Conservation (phyloP, 345 rosid species). For the Leavenworthia alabamica region DNA sequence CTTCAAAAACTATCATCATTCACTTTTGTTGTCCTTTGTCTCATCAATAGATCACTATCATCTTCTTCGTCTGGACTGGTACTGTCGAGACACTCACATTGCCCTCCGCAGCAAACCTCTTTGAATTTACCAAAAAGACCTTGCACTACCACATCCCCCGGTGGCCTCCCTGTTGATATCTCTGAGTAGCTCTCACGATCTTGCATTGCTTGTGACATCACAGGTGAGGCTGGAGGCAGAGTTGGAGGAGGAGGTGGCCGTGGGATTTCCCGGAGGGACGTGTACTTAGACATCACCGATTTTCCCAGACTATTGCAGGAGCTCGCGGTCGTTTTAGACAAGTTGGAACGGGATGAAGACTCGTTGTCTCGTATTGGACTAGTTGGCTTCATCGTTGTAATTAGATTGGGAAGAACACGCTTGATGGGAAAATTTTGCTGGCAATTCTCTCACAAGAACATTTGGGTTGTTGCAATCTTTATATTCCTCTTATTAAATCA, state of each 20-base stretch:
- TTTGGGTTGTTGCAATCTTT: conserved; percentile 33
- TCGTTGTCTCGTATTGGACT: conserved; percentile 1
- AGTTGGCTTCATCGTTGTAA: neutral
- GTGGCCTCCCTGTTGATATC: conserved; percentile 35
- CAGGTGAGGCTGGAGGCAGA: conserved; percentile 26
- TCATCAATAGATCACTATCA: conserved; percentile 1
- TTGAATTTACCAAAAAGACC: conserved; percentile 3
- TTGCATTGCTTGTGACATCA: conserved; percentile 4
- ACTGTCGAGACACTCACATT: conserved; percentile 4
- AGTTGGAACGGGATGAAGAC: conserved; percentile 27
- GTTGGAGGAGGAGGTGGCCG: neutral
- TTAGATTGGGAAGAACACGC: conserved; percentile 31
- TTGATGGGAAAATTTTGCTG: conserved; percentile 24
- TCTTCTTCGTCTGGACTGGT: neutral
- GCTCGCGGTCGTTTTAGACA: neutral
- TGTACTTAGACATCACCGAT: neutral
- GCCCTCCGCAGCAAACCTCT: conserved; percentile 2
- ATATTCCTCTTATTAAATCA: neutral
- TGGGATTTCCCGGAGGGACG: conserved; percentile 1
- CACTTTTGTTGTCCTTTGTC: neutral
- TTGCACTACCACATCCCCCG: neutral
- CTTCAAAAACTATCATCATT: neutral
- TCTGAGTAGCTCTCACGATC: conserved; percentile 36
- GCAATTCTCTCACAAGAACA: conserved; percentile 25
- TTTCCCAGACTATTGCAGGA: neutral